These are phyloP conservation scores for Cicer cuneatum DNA, from an alignment of 306 rosid species.

Conservation along the genomic window DNA sequence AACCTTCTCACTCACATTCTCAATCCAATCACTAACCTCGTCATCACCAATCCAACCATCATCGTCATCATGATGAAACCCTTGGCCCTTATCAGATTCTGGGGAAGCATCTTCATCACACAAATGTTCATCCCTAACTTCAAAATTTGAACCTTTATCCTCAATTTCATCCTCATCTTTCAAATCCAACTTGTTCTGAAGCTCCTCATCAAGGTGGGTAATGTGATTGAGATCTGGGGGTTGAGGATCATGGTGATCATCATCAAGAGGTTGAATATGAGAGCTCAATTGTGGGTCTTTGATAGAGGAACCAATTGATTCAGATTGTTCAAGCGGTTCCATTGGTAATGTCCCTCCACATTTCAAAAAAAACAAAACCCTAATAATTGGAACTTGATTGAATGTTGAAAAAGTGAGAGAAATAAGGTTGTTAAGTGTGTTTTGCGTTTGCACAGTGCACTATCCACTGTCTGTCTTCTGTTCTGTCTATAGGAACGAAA, in stretches of 20 bases:
- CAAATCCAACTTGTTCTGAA: constrained; percentile 50
- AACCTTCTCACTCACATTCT: constrained; percentile 41
- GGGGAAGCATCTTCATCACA: constrained; percentile 42
- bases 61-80: constrained; percentile 30
- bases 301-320: constrained; percentile 39
- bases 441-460: too few species aligned
- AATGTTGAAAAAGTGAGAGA: not conserved
- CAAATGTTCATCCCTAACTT: constrained; percentile 35
- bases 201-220: constrained; percentile 32
- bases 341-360: constrained; percentile 65
- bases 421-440: too few species aligned
- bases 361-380: constrained; percentile 68
- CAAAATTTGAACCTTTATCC: constrained; percentile 40
- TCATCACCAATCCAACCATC: constrained; percentile 41
- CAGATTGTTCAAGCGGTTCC: constrained; percentile 65
- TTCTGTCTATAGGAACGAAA: too few species aligned
- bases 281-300: constrained; percentile 39
- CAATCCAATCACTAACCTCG: constrained; percentile 42
- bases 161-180: constrained; percentile 44
- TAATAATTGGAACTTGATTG: constrained; percentile 45
- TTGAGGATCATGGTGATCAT: constrained; percentile 46
- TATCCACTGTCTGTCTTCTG: too few species aligned
- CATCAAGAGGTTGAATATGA: constrained; percentile 37
- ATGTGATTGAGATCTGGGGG: constrained; percentile 47
- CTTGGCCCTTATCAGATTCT: constrained; percentile 42